Percentiles rank a stretch among this genome's conserved stretches.
Conservation (phyloP, 306 rosid species). For the Adenanthera pavonina region DNA sequence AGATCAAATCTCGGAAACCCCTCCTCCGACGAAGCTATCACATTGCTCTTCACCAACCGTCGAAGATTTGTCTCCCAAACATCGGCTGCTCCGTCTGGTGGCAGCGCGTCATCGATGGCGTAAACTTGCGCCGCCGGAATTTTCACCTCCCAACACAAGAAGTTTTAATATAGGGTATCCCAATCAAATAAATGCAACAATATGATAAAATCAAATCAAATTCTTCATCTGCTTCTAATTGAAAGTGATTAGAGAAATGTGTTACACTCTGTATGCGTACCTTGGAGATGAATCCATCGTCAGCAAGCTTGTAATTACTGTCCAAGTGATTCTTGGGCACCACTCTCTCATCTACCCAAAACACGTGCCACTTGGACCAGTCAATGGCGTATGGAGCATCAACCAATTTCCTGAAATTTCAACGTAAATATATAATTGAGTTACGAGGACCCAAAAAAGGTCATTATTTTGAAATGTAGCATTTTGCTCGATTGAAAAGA, state of each 20-base stretch:
- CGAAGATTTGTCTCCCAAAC: slow-evolving; percentile 62
- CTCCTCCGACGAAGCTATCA: slow-evolving; percentile 47
- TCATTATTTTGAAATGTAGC: too few relatives aligned
- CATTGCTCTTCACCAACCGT: slow-evolving; percentile 47
- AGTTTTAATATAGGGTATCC: not conserved
- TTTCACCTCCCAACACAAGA: slow-evolving; percentile 43
- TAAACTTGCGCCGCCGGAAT: slow-evolving; percentile 55
- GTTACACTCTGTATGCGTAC: slow-evolving; percentile 4
- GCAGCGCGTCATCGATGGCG: slow-evolving; percentile 63
- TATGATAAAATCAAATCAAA: not conserved
- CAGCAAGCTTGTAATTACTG: slow-evolving; percentile 69
- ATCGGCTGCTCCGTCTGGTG: slow-evolving; percentile 74
- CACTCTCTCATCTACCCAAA: slow-evolving; percentile 75
- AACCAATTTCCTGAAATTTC: slow-evolving; percentile 55
- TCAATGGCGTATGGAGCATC: slow-evolving; percentile 60
- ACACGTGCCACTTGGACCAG: slow-evolving; percentile 68
- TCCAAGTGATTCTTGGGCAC: slow-evolving; percentile 64
- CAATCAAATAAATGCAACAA: not conserved
- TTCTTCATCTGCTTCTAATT: too few relatives aligned
- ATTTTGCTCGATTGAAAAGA: too few relatives aligned
- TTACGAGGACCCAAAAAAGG: too few relatives aligned
- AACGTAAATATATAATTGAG: not conserved
- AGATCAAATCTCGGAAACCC: slow-evolving; percentile 72
- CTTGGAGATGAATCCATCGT: slow-evolving; percentile 69
- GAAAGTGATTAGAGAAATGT: too few relatives aligned